Evolutionary conservation across 2,329 filamentous ascomycete species (phyloP), one percentile per base, ranked within the genome.

Genomic region (Verticillium longisporum): DNA sequence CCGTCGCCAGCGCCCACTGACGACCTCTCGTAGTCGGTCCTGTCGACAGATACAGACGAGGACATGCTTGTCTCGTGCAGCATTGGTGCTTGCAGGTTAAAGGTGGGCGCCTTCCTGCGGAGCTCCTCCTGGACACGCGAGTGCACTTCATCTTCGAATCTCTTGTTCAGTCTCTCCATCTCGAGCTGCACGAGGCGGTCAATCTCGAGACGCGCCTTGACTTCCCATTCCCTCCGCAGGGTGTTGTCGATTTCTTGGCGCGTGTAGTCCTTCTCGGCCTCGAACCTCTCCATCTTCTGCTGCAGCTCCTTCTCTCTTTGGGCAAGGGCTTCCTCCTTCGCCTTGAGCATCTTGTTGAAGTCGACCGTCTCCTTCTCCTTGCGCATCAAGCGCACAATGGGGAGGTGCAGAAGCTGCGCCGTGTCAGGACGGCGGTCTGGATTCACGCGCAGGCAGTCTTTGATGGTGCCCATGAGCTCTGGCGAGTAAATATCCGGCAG

Each of bases 141-240:
- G 59, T 80, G 77, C 4, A 88, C 84, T 67, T 88, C 86, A 4
- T 78, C 74, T 61, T 88, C 85, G 66, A 88, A 88, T 61, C 82
- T 81, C 67, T 78, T 81, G 65, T 84, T 83, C 31, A 88, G 79
- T 62, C 80, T 78, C 64, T 88, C 83, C 26, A 91, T 84, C 68
- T 95, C 89, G 31, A 85, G 76, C 64, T 89, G 88, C 59, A 88
- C 84, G 55, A 92, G 88, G n/a, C 91, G 88, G 71, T 96, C 91
- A 67, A 98, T 98, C 72, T 97, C 94, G 45, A 97, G 78, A 10
- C 91, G 87, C 1, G 94, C 95, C 75, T 96, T 97, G 61, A 97
- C 88, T 73, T 98, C 94, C 95, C 95, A 99, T 73, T 98, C 94
- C 68, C 92, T 86, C 65, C 92, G 87, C 61, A 97, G 74, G 13